Base-by-base conservation (phyloP, 1,139 yeast species). In the Protomyces macrosporus region DNA sequence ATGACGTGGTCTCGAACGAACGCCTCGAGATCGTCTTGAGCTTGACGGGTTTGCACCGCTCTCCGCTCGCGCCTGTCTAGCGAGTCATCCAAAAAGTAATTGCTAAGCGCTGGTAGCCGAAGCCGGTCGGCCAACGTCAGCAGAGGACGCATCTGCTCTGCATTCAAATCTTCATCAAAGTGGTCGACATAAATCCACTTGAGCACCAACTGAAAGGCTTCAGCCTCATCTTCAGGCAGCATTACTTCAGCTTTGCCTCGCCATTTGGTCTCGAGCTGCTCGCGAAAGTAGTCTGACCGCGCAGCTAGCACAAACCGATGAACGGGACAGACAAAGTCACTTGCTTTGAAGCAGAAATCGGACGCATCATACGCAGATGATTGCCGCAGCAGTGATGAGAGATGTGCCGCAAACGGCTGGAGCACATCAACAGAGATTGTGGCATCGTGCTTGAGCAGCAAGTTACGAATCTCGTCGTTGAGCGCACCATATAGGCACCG, bases 401-500 rank as follows among this genome's bases (percentile, higher is more conserved):
- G 75, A 72, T 86, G 90, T 2, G 85, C 80, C 0, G 90, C 88
- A 76, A 87, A 88, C 0, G 95, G 93, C 71, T 87, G 88, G n/a
- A 79, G 77, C 14, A 79, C 73, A 71, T 87, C 90, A 6, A 85
- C 85, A 0, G 85, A 83, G 70, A 86, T 87, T 3, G 89, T 82
- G 56, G 87, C 81, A 71, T 86, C 90, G 71, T 67, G 85, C 65
- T 84, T 79, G 23, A 85, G 72, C 65, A 88, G 74, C 35, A 86
- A 72, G 61, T 82, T 80, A 56, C 90, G 74, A 34, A 88, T 88
- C 10, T 77, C 74, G 70, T 86, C 90, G 34, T 82, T 88, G 65
- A 88, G 74, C 0, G 95, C 95, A 1, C 91, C 95, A 71, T 88
- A 87, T 1, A 87, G 79, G 68, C 93, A 87, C 54, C 95, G 78